Evolutionary conservation across 1,139 yeast species (phyloP).

Genomic region (Pneumocystis carinii): DNA sequence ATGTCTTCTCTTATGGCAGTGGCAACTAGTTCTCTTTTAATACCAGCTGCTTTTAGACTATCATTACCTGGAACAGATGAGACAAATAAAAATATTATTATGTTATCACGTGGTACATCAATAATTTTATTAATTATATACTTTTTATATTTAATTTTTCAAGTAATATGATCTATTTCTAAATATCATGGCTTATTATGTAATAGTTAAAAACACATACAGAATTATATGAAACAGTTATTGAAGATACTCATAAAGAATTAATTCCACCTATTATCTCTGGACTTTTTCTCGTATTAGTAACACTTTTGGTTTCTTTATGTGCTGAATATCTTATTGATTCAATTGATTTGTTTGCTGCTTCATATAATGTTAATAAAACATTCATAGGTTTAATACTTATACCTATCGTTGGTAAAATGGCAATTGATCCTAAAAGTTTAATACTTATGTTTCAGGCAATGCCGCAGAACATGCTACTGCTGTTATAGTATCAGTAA

Average conservation of each 20-base stretch:
- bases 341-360: conserved; percentile 79
- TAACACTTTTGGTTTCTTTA: conserved; percentile 71
- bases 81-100: conserved; percentile 39
- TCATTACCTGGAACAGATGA: conserved; percentile 33
- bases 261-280: conserved; percentile 18
- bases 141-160: conserved; percentile 66
- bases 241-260: conserved; percentile 21
- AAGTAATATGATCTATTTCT: not conserved
- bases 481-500: conserved; percentile 84
- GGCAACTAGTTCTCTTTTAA: conserved; percentile 70
- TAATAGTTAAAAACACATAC: conserved; percentile 64
- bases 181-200: not conserved
- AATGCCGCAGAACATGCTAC: conserved; percentile 98
- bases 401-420: conserved; percentile 57
- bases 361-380: conserved; percentile 69
- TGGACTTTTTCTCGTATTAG: conserved; percentile 32
- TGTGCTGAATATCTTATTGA: conserved; percentile 92
- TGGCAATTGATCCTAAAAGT: not conserved
- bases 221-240: conserved; percentile 36
- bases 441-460: conserved; percentile 29
- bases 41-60: conserved; percentile 94
- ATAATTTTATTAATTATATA: conserved; percentile 65
- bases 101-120: conserved; percentile 76
- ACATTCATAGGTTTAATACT: conserved; percentile 88
- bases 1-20: conserved; percentile 89